Evolutionary conservation across 2,329 filamentous ascomycete species (phyloP).

Genomic region (Aspergillus pseudotamarii): DNA sequence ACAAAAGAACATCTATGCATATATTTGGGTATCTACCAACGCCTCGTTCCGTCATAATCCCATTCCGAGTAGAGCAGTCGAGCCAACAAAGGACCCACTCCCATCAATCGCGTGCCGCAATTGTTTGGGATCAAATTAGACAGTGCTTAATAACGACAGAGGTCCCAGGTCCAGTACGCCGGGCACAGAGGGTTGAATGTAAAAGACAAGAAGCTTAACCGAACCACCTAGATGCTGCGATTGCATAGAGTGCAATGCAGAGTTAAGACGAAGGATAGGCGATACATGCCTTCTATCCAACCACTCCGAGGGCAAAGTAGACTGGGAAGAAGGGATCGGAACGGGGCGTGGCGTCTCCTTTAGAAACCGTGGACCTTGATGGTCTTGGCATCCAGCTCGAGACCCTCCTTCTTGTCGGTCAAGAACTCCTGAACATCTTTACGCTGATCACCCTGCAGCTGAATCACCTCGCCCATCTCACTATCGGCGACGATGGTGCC

Average conservation of each 20-base stretch:
- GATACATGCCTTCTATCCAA: conserved; percentile 39
- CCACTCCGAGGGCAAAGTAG: conserved; percentile 40
- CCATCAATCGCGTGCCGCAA: conserved; percentile 24
- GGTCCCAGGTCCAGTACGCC: conserved; percentile 35
- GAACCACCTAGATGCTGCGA: conserved; percentile 20
- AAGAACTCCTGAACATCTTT: conserved; percentile 98
- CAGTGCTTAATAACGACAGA: conserved; percentile 33
- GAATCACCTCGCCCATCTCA: conserved; percentile 99
- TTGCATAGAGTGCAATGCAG: conserved; percentile 24
- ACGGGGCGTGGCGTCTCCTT: conserved; percentile 44
- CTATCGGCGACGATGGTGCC: conserved; percentile 95
- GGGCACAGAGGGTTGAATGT: conserved; percentile 30
- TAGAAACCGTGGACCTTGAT: conserved; percentile 74
- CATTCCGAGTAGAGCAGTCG: conserved; percentile 32
- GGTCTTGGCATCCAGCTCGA: conserved; percentile 92
- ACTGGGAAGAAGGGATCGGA: conserved; percentile 48
- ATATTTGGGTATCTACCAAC: conserved; percentile 48
- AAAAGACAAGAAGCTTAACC: conserved; percentile 25
- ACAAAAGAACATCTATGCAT: conserved; percentile 34
- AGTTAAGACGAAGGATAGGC: conserved; percentile 28
- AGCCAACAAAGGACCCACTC: conserved; percentile 29
- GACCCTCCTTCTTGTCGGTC: conserved; percentile 90
- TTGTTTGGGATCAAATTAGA: conserved; percentile 23
- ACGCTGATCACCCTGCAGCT: conserved; percentile 98
- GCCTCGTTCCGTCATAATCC: conserved; percentile 46